Evolutionary conservation across 306 rosid genomes (phyloP), one percentile per base, ranked within the genome.

Genomic region (Mucuna pruriens): DNA sequence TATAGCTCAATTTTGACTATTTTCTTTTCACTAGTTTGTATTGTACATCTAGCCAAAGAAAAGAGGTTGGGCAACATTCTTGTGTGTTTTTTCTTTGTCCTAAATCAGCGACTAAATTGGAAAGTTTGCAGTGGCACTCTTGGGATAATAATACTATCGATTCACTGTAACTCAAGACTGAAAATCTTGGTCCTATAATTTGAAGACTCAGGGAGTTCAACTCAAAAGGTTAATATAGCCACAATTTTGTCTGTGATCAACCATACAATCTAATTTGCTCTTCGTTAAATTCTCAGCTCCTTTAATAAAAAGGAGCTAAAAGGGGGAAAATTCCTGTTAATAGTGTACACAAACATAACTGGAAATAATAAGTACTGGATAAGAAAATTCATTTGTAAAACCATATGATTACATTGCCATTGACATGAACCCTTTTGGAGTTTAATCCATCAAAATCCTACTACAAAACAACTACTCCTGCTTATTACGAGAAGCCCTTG

Each of bases 401-500:
- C 42, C 62, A 71, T 76, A 38, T 45, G 60, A 86, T 52, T 57
- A 31, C 68, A 70, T 71, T 69, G 62, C 33, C 52, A 74, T 22
- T 57, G 45, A 31, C 39, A 80, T 9, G 20, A 71, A 62, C 23
- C 42, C 23, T 55, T 48, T 38, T 26, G 8, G 12, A 25, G 39
- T 33, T 29, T 44, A 67, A 55, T 44, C 31, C 60, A 46, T 33
- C 48, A 66, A 63, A 74, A 74, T 65, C 36, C 38, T 49, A 23
- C 46, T 64, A 68, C 62, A 76, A 52, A 68, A 68, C 66, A 62
- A 42, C 85, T 84, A 95, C 44, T 95, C 99, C 84, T 90, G 82
- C 85, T 94, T 94, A 66, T 72, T 87, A 45, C 88, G 91, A 55
- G 94, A 83, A 76, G 87, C 79, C 68, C 96, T 90, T 20, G 98